Conservation (phyloP, 2,329 filamentous ascomycete species). For the Sodiomyces alkalinus region DNA sequence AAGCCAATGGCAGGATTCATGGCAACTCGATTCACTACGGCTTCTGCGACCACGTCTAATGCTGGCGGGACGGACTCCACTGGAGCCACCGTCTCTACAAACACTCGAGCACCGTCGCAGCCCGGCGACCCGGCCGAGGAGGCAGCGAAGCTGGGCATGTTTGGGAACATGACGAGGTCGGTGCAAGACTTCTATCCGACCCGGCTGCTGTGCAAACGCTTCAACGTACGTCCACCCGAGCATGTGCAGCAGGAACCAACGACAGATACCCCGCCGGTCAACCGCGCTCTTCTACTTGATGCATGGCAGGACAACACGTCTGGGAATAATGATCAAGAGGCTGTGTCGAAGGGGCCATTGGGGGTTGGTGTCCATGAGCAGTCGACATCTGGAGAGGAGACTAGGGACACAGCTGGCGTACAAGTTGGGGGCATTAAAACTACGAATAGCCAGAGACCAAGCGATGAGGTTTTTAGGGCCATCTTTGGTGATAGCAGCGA, state of each 20-base stretch:
- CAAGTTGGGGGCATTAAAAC: no score
- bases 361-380: no score
- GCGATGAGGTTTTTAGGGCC: constrained; percentile 54
- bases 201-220: constrained; percentile 81
- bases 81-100: no score
- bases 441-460: constrained; percentile 1
- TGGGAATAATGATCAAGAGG: no score
- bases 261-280: constrained; percentile 1
- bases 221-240: constrained; percentile 68
- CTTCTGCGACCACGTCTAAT: constrained; percentile 29
- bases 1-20: constrained; percentile 84
- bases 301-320: no score
- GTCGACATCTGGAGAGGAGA: no score
- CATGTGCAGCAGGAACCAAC: constrained; percentile 37
- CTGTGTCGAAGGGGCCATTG: no score
- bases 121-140: constrained; percentile 65
- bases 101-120: no score
- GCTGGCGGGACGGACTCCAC: no score
- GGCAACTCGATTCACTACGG: constrained; percentile 81
- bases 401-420: no score
- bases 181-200: constrained; percentile 62
- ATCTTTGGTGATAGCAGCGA: constrained; percentile 84
- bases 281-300: no score
- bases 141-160: constrained; percentile 85
- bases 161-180: constrained; percentile 70